phyloP scores from a whole-genome alignment of 2,329 filamentous ascomycete genomes.

The Penicillium sp. region DNA sequence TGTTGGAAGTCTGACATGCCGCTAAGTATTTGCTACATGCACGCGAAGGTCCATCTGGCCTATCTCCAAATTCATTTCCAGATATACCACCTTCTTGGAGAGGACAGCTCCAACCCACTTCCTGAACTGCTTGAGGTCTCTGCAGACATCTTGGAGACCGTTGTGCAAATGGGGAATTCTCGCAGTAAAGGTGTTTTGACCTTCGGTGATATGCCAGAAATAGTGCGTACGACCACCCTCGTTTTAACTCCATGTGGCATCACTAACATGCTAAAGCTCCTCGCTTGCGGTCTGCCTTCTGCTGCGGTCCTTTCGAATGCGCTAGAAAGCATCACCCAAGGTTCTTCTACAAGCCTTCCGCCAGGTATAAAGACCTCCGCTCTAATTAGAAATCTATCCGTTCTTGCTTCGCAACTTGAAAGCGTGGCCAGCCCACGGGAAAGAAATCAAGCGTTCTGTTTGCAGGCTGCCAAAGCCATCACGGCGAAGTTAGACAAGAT shows the following conservation, averaged over 20 bases:
- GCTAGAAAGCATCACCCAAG: constrained; percentile 8
- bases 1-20: constrained; percentile 17
- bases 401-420: constrained; percentile 16
- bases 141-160: constrained; percentile 19
- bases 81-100: constrained; percentile 12
- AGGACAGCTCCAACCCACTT: not conserved
- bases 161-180: constrained; percentile 15
- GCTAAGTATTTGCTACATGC: constrained; percentile 9
- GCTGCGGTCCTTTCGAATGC: constrained; percentile 11
- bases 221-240: constrained; percentile 7
- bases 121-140: constrained; percentile 18
- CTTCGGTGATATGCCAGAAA: constrained; percentile 14
- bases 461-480: constrained; percentile 16
- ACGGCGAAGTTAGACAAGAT: constrained; percentile 14
- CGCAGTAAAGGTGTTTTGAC: constrained; percentile 6
- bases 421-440: constrained; percentile 9
- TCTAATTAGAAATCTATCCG: constrained; percentile 18
- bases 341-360: constrained; percentile 9
- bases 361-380: constrained; percentile 10
- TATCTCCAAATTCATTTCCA: constrained; percentile 22
- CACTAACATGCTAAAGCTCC: constrained; percentile 10
- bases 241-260: not conserved
- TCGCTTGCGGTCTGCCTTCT: constrained; percentile 15
- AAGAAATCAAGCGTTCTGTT: constrained; percentile 14
- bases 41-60: constrained; percentile 17